A percentile compares a stretch with the other conserved stretches of the same genome.
phyloP scores from a whole-genome alignment of 352 stramenopile species.

The Phytophthora hybrid region DNA sequence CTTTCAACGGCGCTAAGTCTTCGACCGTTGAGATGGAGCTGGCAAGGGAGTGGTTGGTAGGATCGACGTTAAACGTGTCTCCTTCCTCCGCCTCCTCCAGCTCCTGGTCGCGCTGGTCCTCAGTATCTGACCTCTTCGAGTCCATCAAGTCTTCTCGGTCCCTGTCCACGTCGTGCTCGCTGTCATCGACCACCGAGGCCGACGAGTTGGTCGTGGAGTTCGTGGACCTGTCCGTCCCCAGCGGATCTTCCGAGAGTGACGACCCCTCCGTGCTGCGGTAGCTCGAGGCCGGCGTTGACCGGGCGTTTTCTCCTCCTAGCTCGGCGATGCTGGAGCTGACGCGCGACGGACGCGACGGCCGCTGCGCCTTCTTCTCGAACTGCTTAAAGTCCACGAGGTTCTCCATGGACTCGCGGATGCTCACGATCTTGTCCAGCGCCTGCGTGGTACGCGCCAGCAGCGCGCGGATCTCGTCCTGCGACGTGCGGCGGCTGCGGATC shows the following conservation, averaged over 20 bases:
- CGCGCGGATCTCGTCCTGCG: slow-evolving; percentile 79
- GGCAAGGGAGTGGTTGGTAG: slow-evolving; percentile 37
- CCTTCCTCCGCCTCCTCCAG: slow-evolving; percentile 39
- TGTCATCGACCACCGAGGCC: slow-evolving; percentile 52
- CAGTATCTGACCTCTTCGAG: slow-evolving; percentile 21
- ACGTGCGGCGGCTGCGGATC: slow-evolving; percentile 50
- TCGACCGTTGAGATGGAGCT: slow-evolving; percentile 57
- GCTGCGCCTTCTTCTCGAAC: slow-evolving; percentile 61
- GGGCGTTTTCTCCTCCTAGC: slow-evolving; percentile 28
- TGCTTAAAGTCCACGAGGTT: slow-evolving; percentile 83
- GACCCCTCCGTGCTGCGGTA: slow-evolving; percentile 67
- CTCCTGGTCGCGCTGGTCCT: slow-evolving; percentile 27
- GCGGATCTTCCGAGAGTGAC: slow-evolving; percentile 46
- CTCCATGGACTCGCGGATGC: slow-evolving; percentile 88
- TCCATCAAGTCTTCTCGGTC: slow-evolving; percentile 34
- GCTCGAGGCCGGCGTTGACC: slow-evolving; percentile 49
- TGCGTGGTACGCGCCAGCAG: slow-evolving; percentile 71
- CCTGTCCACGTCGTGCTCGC: slow-evolving; percentile 45
- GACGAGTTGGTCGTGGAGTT: slow-evolving; percentile 59
- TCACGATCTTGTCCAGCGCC: slow-evolving; percentile 85
- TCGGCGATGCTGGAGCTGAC: slow-evolving; percentile 48
- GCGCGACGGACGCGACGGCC: slow-evolving; percentile 34
- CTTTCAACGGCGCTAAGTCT: slow-evolving; percentile 72
- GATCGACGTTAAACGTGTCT: slow-evolving; percentile 49
- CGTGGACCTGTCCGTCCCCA: slow-evolving; percentile 50